Evolutionary conservation across 2,329 filamentous ascomycete species (phyloP), one percentile per base, ranked within the genome.

Genomic region (Aspergillus awamori): DNA sequence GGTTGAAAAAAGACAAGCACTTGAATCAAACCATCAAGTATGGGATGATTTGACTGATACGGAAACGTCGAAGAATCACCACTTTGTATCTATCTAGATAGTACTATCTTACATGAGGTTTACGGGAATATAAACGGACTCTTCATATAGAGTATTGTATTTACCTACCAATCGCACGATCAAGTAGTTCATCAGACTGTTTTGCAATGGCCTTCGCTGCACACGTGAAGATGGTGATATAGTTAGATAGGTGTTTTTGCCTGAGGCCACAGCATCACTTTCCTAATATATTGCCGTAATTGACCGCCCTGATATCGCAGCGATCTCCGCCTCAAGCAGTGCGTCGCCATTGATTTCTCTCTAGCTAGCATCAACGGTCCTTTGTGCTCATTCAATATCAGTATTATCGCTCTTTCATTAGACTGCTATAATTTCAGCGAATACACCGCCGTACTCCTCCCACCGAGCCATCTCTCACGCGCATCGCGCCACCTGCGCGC

Each of bases 401-500:
- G n/a, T 6, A 15, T 54, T 38, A 8, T 15, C 4, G 10, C 30
- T 8, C 15, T 13, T 36, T 36, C 13, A 13, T 8, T 22, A 39
- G 15, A 17, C 8, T 3, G 11, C 11, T 30, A 13, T 26, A n/a
- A 4, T 1, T 59, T 24, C 38, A 28, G 57, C 15, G 22, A 5
- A 8, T 22, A 47, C 10, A n/a, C 26, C 28, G 24, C 24, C 33
- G 15, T 22, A 22, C 8, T n/a, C 7, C 5, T n/a, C 28, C 24
- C 39, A 59, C 11, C 39, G 53, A 56, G 30, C 20, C n/a, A 7
- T 38, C 59, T 58, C 24, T 65, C 39, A 63, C 59, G 49, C 61
- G 61, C 65, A 54, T 54, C 64, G 64, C 62, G 62, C 63, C 56
- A 54, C 45, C 52, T 45, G 59, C 61, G 65, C 65, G 65, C 65